phyloP scores from a whole-genome alignment of 345 rosid genomes.

The Garcia nutans region DNA sequence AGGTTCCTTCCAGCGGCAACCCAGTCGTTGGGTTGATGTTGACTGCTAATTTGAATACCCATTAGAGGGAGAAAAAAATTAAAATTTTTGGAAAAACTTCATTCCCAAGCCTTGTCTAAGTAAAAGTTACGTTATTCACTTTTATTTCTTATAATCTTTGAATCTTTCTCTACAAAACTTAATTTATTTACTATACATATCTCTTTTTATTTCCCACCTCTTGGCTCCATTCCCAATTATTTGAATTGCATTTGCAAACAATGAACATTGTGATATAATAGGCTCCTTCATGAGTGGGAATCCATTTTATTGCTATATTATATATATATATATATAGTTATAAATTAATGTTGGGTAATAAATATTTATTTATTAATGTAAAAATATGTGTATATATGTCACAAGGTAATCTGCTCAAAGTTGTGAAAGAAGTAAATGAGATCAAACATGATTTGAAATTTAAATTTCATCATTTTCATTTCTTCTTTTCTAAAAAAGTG shows the following conservation, averaged over 20 bases:
- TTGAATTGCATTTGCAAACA: background rate
- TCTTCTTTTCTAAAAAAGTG: too few relatives aligned
- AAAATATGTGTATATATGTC: too few relatives aligned
- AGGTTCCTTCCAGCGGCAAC: constrained; percentile 23
- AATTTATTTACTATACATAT: too few relatives aligned
- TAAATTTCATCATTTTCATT: too few relatives aligned
- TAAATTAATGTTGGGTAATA: background rate
- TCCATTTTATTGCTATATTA: too few relatives aligned
- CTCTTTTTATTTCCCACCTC: background rate
- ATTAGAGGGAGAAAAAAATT: constrained; percentile 14
- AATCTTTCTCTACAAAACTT: too few relatives aligned
- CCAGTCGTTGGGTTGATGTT: constrained; percentile 20
- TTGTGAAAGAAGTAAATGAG: background rate
- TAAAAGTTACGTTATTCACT: constrained; percentile 4
- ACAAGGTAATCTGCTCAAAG: background rate
- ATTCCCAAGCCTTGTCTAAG: constrained; percentile 8
- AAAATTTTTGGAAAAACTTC: background rate
- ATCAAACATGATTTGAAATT: background rate
- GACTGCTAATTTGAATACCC: constrained; percentile 22
- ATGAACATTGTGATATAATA: too few relatives aligned
- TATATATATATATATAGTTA: too few relatives aligned
- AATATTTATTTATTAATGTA: too few relatives aligned
- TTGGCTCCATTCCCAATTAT: background rate
- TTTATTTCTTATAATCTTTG: background rate
- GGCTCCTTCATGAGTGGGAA: background rate